Conservation (phyloP, 2,329 filamentous ascomycete species). For the Chlorencoelia australis region DNA sequence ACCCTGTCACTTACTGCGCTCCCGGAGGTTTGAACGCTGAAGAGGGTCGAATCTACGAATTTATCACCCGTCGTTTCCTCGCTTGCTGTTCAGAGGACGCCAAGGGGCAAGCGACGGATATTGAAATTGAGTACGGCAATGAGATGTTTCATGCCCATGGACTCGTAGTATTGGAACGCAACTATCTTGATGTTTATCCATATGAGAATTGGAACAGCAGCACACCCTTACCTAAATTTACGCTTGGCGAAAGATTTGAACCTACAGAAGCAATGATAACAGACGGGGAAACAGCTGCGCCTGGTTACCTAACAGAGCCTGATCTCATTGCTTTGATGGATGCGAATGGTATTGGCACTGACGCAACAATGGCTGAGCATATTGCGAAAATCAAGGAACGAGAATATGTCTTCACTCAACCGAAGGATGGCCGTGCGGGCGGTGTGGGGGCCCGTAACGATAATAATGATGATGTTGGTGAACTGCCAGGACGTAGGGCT, state of each 20-base stretch:
- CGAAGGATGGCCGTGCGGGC: constrained; percentile 31
- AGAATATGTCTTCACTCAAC: constrained; percentile 67
- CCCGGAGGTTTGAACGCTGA: constrained; percentile 49
- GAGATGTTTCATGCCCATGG: constrained; percentile 78
- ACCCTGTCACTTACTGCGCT: constrained; percentile 79
- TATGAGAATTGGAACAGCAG: constrained; percentile 96
- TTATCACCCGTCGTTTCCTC: constrained; percentile 82
- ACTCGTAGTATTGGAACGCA: constrained; percentile 73
- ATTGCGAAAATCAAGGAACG: constrained; percentile 91
- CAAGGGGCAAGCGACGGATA: constrained; percentile 74
- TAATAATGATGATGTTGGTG: constrained; percentile 25
- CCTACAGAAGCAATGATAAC: constrained; percentile 82
- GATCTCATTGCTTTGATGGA: constrained; percentile 97
- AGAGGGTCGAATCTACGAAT: constrained; percentile 79
- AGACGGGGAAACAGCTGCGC: constrained; percentile 81
- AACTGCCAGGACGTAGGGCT: constrained; percentile 30
- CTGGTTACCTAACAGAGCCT: constrained; percentile 83
- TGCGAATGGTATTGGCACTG: constrained; percentile 94
- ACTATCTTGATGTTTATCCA: constrained; percentile 90
- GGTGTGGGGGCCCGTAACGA: constrained; percentile 3
- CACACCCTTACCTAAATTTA: constrained; percentile 70
- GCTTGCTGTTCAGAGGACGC: constrained; percentile 95
- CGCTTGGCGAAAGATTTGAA: constrained; percentile 70
- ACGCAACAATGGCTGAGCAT: constrained; percentile 98
- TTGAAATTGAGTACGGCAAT: constrained; percentile 74